Evolutionary conservation across 2,329 filamentous ascomycete species (phyloP), one percentile per base, ranked within the genome.

Genomic region (Colletotrichum melonis): DNA sequence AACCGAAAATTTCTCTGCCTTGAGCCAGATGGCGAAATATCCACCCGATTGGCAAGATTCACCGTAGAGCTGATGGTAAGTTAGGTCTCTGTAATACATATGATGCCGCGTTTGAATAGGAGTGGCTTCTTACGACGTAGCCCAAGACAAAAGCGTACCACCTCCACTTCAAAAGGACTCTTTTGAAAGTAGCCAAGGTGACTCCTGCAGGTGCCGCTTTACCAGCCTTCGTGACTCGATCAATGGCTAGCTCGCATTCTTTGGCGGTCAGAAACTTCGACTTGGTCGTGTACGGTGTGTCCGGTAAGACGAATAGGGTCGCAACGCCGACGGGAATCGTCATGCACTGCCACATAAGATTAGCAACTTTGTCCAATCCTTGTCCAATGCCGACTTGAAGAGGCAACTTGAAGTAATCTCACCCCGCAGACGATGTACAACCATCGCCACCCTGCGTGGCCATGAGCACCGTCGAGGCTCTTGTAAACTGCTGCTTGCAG

Each of bases 401-500:
- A 14, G 30, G 4, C 67, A 65, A 65, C 32, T 16, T 74, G 60
- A 19, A 73, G 74, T 4, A 76, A 57, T 26, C 75, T 75, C 28
- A 79, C 73, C 28, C 82, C 82, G 69, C 84, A 83, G 67, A 84
- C 81, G 42, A 85, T 78, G 67, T 85, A 85, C 2, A 84, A 77
- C 82, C 82, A 85, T 30, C 81, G 80, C 78, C 79, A 85, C 0
- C 81, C 83, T 1, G 80, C 77, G n/a, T 80, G 74, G 0, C 88
- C 88, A 16, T 78, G 78, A 0, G 85, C 80, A 0, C 88, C 88
- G 30, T 87, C 86, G 0, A 90, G 82, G 28, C 86, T 86, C 22
- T 81, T 85, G 77, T 90, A 89, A 0, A 87, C 86, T 0, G 86
- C 88, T 1, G 88, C 85, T 79, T 89, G 88, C 0, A 90, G 82